Conservation (phyloP, 1,284 basidiomycete species). For the Ustilago sp. region DNA sequence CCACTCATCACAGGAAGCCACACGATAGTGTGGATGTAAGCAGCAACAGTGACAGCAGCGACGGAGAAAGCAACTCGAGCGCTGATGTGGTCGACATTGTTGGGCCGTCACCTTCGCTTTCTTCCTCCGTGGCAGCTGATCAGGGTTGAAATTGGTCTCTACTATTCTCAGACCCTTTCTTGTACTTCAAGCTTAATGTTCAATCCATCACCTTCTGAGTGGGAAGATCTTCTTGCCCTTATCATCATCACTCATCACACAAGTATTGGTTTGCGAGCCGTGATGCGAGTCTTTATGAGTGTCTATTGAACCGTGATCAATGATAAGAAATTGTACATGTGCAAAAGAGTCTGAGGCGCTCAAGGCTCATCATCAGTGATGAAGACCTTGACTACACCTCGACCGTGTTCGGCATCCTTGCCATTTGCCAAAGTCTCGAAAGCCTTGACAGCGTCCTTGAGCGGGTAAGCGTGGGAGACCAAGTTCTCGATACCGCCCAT, state of each 20-base stretch:
- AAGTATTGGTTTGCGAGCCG: background rate
- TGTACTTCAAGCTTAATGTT: background rate
- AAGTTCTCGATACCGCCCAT: slow-evolving; percentile 58
- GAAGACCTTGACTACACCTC: slow-evolving; percentile 61
- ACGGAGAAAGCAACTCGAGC: slow-evolving; percentile 9
- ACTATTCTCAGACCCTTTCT: background rate
- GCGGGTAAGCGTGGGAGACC: slow-evolving; percentile 52
- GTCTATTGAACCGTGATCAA: slow-evolving; percentile 11
- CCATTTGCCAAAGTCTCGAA: slow-evolving; percentile 57
- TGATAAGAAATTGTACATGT: slow-evolving; percentile 8
- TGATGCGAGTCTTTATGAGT: slow-evolving; percentile 4
- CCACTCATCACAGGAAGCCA: background rate
- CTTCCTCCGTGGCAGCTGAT: slow-evolving; percentile 7
- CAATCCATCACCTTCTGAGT: background rate
- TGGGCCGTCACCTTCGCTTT: background rate
- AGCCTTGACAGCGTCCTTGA: slow-evolving; percentile 48
- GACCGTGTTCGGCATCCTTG: slow-evolving; percentile 34
- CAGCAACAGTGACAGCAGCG: slow-evolving; percentile 1
- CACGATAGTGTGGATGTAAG: slow-evolving; percentile 1
- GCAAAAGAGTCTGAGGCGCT: background rate
- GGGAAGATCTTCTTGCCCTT: background rate
- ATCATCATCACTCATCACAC: background rate
- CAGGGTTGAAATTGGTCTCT: background rate
- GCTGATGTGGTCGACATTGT: slow-evolving; percentile 5
- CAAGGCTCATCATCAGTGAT: slow-evolving; percentile 49